Percentiles rank a stretch among this genome's conserved stretches.
phyloP scores from a whole-genome alignment of 768 basidiomycete species.

The Mycena leptocephala region DNA sequence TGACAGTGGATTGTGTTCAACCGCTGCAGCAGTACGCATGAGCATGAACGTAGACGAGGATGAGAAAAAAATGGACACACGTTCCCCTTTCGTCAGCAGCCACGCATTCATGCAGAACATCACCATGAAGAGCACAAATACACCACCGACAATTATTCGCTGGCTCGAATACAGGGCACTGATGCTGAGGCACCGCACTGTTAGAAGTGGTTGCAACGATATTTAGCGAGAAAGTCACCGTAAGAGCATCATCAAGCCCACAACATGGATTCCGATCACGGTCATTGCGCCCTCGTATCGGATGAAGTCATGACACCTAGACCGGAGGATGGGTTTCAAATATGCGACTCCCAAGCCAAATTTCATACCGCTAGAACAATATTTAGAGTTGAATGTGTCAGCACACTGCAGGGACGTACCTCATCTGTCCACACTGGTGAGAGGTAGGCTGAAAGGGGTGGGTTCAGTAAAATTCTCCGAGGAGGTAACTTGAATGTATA shows the following conservation, averaged over 20 bases:
- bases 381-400: not conserved
- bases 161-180: slow-evolving; percentile 57
- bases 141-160: slow-evolving; percentile 46
- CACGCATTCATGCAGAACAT: slow-evolving; percentile 68
- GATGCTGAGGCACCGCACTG: slow-evolving; percentile 38
- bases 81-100: slow-evolving; percentile 66
- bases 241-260: slow-evolving; percentile 73
- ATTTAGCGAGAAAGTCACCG: slow-evolving; percentile 48
- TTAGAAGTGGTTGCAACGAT: not conserved
- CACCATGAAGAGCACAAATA: slow-evolving; percentile 56
- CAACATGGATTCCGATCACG: slow-evolving; percentile 66
- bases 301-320: slow-evolving; percentile 63
- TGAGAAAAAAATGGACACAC: slow-evolving; percentile 53
- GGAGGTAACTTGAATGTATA: slow-evolving; percentile 30
- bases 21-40: slow-evolving; percentile 47
- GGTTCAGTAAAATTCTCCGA: not conserved
- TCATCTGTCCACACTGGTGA: slow-evolving; percentile 58
- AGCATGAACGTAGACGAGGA: not conserved
- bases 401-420: slow-evolving; percentile 40
- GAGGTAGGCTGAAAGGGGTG: slow-evolving; percentile 53
- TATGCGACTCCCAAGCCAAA: not conserved
- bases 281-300: slow-evolving; percentile 70
- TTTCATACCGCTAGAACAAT: slow-evolving; percentile 21
- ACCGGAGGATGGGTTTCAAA: not conserved
- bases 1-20: slow-evolving; percentile 56